phyloP scores from a whole-genome alignment of 2,329 filamentous ascomycete species.

The Aspergillus fumigatus region DNA sequence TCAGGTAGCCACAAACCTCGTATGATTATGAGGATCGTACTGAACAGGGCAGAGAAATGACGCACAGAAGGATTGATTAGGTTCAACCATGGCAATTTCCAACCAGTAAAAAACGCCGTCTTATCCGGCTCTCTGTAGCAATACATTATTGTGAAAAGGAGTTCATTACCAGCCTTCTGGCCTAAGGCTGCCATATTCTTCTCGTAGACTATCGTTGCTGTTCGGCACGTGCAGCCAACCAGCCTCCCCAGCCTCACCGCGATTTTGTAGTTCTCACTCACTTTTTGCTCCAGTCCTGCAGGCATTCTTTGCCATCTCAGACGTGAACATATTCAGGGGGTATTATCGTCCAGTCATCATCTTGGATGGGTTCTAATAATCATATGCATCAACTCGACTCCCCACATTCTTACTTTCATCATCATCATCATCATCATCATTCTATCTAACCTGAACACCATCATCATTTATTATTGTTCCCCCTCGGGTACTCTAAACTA shows the following conservation, averaged over 20 bases:
- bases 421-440: not conserved
- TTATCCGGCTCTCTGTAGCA: not conserved
- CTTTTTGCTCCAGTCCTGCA: not conserved
- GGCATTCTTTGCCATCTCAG: not conserved
- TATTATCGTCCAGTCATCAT: not conserved
- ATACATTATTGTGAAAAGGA: not conserved
- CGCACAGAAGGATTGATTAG: no score
- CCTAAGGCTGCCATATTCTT: not conserved
- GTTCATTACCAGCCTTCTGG: not conserved
- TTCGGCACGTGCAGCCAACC: not conserved
- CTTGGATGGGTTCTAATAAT: not conserved
- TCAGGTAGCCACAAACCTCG: no score
- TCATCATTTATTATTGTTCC: not conserved
- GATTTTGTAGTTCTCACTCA: not conserved
- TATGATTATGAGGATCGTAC: no score
- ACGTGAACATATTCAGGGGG: not conserved
- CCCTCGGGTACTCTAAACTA: not conserved
- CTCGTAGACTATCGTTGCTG: not conserved
- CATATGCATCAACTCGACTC: not conserved
- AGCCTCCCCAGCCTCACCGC: not conserved
- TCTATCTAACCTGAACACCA: no score
- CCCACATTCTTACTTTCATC: not conserved
- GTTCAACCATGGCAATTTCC: no score
- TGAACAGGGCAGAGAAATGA: no score
- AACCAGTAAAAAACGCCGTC: no score